A percentile compares a stretch with the other conserved stretches of the same genome.
Conservation (phyloP, 306 rosid species). For the Dryas alaskensis region DNA sequence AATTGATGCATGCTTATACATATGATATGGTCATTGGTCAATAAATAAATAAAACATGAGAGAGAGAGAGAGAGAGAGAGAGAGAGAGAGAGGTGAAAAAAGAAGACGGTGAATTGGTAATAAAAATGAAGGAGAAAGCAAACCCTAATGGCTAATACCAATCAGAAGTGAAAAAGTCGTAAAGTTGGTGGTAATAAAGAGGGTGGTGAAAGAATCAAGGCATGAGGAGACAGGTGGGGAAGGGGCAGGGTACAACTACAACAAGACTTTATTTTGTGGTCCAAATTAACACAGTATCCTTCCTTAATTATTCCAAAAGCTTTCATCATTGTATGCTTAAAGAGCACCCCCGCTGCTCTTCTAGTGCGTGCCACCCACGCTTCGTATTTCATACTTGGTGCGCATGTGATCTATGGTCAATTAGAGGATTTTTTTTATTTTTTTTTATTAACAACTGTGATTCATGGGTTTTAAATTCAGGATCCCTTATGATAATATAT, state of each 20-base stretch:
- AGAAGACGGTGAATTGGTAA: neutral
- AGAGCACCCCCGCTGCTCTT: neutral
- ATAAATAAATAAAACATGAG: too few species aligned
- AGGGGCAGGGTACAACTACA: neutral
- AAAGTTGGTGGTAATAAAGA: neutral
- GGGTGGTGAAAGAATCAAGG: neutral
- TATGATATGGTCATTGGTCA: too few species aligned
- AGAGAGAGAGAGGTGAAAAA: too few species aligned
- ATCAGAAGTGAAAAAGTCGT: too few species aligned
- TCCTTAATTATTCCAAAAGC: constrained; percentile 28
- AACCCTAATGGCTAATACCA: neutral
- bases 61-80: too few species aligned
- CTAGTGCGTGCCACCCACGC: neutral
- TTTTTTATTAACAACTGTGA: too few species aligned
- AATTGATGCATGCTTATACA: too few species aligned
- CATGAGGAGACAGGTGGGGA: neutral
- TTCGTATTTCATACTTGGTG: too few species aligned
- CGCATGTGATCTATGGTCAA: too few species aligned
- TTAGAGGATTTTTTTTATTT: too few species aligned
- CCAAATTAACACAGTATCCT: constrained; percentile 6
- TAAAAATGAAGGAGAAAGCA: neutral
- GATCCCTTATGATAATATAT: too few species aligned
- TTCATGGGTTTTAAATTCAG: too few species aligned
- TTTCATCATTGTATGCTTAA: constrained; percentile 1
- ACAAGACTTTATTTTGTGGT: neutral